Conservation (phyloP, 352 stramenopile species). For the Phytopythium boreale region DNA sequence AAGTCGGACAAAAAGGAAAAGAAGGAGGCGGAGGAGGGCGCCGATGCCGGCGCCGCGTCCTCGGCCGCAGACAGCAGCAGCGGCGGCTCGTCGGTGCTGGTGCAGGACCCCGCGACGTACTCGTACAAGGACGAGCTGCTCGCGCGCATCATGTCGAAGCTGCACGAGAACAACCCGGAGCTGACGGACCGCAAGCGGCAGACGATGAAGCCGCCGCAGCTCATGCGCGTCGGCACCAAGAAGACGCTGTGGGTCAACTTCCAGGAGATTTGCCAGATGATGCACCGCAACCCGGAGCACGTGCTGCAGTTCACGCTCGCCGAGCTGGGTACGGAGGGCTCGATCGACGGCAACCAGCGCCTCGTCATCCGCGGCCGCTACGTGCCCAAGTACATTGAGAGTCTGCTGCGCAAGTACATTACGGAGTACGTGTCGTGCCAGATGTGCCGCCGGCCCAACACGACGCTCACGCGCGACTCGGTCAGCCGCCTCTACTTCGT, state of each 20-base stretch:
- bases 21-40: constrained; percentile 81
- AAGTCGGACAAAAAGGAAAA: constrained; percentile 89
- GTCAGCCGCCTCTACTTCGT: constrained; percentile 98
- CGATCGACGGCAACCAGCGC: constrained; percentile 98
- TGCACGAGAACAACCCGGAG: constrained; percentile 96
- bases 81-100: constrained; percentile 52
- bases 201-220: constrained; percentile 88
- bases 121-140: constrained; percentile 95
- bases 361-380: constrained; percentile 98
- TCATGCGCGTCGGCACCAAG: constrained; percentile 93
- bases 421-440: constrained; percentile 99
- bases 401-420: constrained; percentile 99
- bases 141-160: constrained; percentile 91
- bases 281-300: constrained; percentile 98
- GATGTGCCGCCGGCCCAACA: constrained; percentile 99
- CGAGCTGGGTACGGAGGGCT: constrained; percentile 99
- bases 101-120: constrained; percentile 91
- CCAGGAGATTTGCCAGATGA: constrained; percentile 98
- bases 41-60: constrained; percentile 28
- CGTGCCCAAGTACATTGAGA: constrained; percentile 99
- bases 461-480: constrained; percentile 95
- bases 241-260: constrained; percentile 99
- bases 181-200: constrained; percentile 94
- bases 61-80: constrained; percentile 26
- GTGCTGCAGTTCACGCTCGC: constrained; percentile 99